A percentile compares a stretch with the other conserved stretches of the same genome.
phyloP scores from a whole-genome alignment of 306 rosid species.

The Herpetospermum pedunculosum region DNA sequence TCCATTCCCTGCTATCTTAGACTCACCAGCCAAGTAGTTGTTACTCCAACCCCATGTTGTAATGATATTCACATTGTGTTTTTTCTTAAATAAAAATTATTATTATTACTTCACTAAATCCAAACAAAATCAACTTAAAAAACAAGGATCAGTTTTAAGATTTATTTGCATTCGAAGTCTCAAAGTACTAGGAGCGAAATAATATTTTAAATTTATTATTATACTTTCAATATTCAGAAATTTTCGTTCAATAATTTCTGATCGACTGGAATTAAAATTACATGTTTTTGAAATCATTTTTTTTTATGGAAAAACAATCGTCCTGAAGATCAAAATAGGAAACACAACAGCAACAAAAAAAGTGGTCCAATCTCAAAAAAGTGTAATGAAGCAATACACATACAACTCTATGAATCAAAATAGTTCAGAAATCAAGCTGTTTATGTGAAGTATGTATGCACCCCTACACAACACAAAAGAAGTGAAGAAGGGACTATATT shows the following conservation, averaged over 20 bases:
- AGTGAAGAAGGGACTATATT: neutral
- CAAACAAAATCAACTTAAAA: too few species aligned
- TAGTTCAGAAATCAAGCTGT: neutral
- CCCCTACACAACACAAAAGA: neutral
- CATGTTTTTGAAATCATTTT: neutral
- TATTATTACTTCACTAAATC: too few species aligned
- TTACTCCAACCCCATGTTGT: too few species aligned
- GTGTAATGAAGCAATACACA: neutral
- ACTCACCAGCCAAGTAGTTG: too few species aligned
- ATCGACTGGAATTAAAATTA: neutral
- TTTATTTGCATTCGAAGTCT: too few species aligned
- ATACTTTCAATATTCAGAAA: too few species aligned
- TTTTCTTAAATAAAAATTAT: too few species aligned
- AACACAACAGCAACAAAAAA: neutral
- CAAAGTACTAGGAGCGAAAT: too few species aligned
- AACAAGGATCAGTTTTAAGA: too few species aligned
- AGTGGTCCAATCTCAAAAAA: neutral
- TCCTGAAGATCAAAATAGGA: neutral
- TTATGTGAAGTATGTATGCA: neutral
- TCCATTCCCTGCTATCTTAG: too few species aligned
- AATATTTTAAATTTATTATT: too few species aligned
- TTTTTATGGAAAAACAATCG: neutral
- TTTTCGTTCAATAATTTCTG: neutral
- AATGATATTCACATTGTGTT: too few species aligned
- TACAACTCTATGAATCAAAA: neutral